These are phyloP conservation scores for Russula abietina DNA, from an alignment of 768 basidiomycete species.

Conservation along the genomic window DNA sequence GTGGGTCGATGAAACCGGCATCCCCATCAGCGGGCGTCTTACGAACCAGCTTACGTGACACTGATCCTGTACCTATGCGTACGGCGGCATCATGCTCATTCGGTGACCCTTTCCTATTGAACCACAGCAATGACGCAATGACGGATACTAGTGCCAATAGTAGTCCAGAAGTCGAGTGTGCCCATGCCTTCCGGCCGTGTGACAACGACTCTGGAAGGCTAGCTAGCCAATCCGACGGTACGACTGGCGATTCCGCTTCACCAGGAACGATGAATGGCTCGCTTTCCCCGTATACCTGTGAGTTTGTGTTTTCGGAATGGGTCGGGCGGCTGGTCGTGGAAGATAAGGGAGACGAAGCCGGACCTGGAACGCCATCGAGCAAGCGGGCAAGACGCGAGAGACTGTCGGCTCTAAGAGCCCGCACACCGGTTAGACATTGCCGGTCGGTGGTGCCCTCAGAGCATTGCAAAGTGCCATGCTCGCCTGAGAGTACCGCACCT, in stretches of 20 bases:
- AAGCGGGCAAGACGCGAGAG: constrained; percentile 41
- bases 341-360: constrained; percentile 1
- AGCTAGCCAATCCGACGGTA: constrained; percentile 12
- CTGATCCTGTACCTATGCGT: neutral
- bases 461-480: constrained; percentile 27
- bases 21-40: neutral
- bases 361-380: constrained; percentile 49
- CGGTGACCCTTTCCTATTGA: neutral
- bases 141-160: constrained; percentile 11
- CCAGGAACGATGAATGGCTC: neutral
- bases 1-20: neutral
- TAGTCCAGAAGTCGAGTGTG: constrained; percentile 1
- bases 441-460: constrained; percentile 37
- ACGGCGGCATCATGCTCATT: neutral
- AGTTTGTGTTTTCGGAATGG: constrained; percentile 28
- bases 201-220: constrained; percentile 4
- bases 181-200: constrained; percentile 1
- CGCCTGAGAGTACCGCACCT: constrained; percentile 22
- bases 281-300: neutral
- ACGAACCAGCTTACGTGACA: neutral
- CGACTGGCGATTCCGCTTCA: neutral
- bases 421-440: constrained; percentile 59
- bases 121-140: constrained; percentile 11
- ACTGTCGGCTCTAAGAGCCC: constrained; percentile 47
- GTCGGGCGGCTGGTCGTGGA: constrained; percentile 28